phyloP scores from a whole-genome alignment of 768 basidiomycete species.

The Boletales sp. region DNA sequence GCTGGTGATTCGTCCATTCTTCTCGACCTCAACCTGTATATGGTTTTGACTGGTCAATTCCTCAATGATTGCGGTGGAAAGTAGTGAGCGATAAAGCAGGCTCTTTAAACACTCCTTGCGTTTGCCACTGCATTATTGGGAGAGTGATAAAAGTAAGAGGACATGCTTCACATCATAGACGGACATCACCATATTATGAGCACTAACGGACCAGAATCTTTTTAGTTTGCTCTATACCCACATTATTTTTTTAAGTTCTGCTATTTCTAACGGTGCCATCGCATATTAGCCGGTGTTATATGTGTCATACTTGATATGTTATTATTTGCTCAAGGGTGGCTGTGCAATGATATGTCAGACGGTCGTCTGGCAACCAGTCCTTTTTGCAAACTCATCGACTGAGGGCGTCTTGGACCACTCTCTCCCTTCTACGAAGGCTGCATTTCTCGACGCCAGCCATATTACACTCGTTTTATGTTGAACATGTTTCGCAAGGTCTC shows the following conservation, averaged over 20 bases:
- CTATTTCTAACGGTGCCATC: conserved; percentile 7
- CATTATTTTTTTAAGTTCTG: conserved; percentile 12
- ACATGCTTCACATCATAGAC: conserved; percentile 15
- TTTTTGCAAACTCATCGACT: background rate
- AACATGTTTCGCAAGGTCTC: conserved; percentile 23
- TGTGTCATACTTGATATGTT: conserved; percentile 12
- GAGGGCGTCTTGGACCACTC: background rate
- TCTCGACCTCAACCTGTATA: conserved; percentile 9
- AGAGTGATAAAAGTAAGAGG: conserved; percentile 14
- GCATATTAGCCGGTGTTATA: conserved; percentile 8
- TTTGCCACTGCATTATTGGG: background rate
- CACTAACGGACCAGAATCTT: conserved; percentile 18
- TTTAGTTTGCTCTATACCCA: conserved; percentile 26
- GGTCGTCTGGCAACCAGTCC: conserved; percentile 19
- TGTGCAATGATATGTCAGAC: background rate
- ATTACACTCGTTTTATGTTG: conserved; percentile 19
- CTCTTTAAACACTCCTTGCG: background rate
- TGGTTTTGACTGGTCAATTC: conserved; percentile 19
- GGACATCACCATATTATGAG: conserved; percentile 12
- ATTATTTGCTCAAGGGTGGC: conserved; percentile 1
- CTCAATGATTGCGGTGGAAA: conserved; percentile 10
- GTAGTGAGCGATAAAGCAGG: conserved; percentile 7
- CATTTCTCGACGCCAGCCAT: conserved; percentile 10
- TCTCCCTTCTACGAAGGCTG: conserved; percentile 7
- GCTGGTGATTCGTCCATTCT: conserved; percentile 10